Evolutionary conservation across 2,329 filamentous ascomycete genomes (phyloP), one percentile per base, ranked within the genome.

Genomic region (Aspergillus intermedius): DNA sequence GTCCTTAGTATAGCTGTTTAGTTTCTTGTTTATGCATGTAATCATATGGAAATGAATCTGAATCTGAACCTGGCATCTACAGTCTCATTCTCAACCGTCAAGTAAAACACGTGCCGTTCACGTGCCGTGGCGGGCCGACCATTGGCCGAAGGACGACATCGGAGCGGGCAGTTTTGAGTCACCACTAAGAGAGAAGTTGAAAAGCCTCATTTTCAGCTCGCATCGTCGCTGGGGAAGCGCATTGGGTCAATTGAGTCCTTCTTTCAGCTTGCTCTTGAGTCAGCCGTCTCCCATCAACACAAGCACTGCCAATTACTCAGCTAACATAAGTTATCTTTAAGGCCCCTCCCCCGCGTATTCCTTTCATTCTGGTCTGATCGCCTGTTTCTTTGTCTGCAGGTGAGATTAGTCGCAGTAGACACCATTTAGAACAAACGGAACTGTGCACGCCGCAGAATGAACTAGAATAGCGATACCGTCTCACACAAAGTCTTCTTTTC

Each of bases 161-260:
- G 54, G 51, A 48, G 42, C 54, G 52, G 53, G 56, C 55, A 44
- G 50, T 42, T 49, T 54, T 57, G 54, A 56, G 52, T 59, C 52
- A 54, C 10, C 25, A 48, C 40, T 15, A 23, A 23, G 21, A 32
- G 39, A 32, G 34, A 41, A 25, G 19, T 45, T 40, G 34, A 17
- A 35, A n/a, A 35, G n/a, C 34, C 15, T 35, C 34, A 8, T 7
- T n/a, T 35, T 35, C 34, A n/a, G 13, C 15, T 35, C 34, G n/a
- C 34, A 6, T 35, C 34, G 13, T 22, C 19, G 37, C 37, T 19
- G 37, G 37, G 15, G 37, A 21, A 40, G 37, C 37, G 37, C 19
- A 17, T 21, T 22, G 37, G 34, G 34, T 40, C 17, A 40, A 40
- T 40, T 21, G 37, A 17, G 15, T n/a, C 15, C 34, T n/a, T 35